Evolutionary conservation across 176 grass and related monocot genomes (phyloP), one percentile per base, ranked within the genome.

Genomic region (Rhipidocladum racemiflorum): DNA sequence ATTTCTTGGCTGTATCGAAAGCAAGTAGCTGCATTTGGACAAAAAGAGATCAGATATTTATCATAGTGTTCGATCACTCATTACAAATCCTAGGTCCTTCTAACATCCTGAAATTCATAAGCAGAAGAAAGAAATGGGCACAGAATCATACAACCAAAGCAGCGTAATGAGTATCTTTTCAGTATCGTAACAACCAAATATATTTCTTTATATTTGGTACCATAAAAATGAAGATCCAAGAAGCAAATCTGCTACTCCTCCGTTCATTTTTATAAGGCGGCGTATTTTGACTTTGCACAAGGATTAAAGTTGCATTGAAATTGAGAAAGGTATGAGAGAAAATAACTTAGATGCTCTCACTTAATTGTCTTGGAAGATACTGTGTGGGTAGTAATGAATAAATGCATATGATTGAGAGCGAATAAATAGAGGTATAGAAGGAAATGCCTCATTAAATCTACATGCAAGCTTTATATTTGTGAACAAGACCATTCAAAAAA

Each of bases 1-100:
- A 71, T 81, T 99, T 95, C 75, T 99, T 99, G 56, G 96, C 96
- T 28, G 96, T 93, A 80, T 99, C 96, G 81, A 86, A 99, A 72
- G 89, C 96, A 91, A 99, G 93, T 77, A 99, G 81, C 96, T 99
- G 90, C 76, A 85, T 36, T 51, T 87, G 57, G 29, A 77, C 60
- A 48, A 49, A 80, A 59, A 51, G 24, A 48, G 0, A 34, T 67
- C 30, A 72, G 75, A 67, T 20, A 25, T n/a, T 54, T 75, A 83
- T 20, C 15, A 51, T 7, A 36, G 4, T 68, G 40, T 39, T 70
- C 53, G 11, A 57, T 67, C 29, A 60, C 5, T 59, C 78, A 30
- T 17, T 76, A 32, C 55, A 70, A 70, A 89, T 55, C 16, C 23
- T 76, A 27, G 45, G 25, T 43, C 40, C 34, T 46, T 44, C 40